Evolutionary conservation across 495 filamentous ascomycete species (phyloP).

Genomic region (Bacidia gigantensis): DNA sequence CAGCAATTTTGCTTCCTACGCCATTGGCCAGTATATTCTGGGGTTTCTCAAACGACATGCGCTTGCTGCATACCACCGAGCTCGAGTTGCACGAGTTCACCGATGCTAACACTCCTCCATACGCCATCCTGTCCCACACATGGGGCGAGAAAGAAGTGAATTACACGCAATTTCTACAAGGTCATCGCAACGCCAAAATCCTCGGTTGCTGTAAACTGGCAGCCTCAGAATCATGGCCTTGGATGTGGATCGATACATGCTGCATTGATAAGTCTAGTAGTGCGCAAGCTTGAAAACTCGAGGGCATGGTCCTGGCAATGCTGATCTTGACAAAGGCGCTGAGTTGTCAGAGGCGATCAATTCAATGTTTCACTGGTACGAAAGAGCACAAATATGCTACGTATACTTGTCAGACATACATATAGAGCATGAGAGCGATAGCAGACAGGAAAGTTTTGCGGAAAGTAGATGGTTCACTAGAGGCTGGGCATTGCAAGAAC

Average conservation of each 20-base stretch:
- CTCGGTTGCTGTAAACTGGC: neutral
- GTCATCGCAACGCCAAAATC: neutral
- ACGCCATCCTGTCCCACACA: conserved; percentile 27
- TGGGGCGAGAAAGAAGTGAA: conserved; percentile 24
- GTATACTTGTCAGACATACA: conserved; percentile 23
- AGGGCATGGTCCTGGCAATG: no score
- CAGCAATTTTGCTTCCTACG: no score
- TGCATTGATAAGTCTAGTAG: conserved; percentile 11
- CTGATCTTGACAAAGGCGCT: no score
- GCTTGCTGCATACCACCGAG: neutral
- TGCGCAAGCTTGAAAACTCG: no score
- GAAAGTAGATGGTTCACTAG: conserved; percentile 26
- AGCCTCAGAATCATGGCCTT: neutral
- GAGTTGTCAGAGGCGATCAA: conserved; percentile 19
- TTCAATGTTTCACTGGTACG: conserved; percentile 25
- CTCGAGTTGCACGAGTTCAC: neutral
- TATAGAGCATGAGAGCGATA: no score
- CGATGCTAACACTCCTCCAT: conserved; percentile 17
- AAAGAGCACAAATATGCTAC: conserved; percentile 18
- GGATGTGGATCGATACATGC: conserved; percentile 11
- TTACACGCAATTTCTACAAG: conserved; percentile 18
- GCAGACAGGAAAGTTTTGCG: no score
- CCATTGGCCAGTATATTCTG: no score
- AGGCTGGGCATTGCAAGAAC: conserved; percentile 31
- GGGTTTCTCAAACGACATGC: no score